Conservation (phyloP, 176 grass and related monocot species). For the Juncus effusus region DNA sequence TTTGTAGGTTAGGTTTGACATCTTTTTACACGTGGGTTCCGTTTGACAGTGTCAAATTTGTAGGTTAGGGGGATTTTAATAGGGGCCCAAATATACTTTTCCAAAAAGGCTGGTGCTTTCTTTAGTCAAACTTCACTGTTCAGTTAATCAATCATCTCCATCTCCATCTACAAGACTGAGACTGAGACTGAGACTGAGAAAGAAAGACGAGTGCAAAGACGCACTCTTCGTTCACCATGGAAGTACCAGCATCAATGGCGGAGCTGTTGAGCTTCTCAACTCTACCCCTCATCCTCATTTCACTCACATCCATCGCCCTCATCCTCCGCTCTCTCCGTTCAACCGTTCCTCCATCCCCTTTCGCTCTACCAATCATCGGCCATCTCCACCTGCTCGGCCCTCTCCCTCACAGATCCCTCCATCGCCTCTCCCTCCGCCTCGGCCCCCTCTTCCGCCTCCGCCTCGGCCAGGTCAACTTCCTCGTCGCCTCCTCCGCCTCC, state of each 20-base stretch:
- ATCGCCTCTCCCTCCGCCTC: constrained; percentile 41
- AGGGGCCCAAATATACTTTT: no score
- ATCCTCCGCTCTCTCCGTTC: constrained; percentile 20
- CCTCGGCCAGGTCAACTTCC: constrained; percentile 49
- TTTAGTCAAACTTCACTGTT: no score
- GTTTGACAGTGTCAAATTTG: no score
- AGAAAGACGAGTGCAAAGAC: no score
- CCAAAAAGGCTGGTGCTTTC: no score
- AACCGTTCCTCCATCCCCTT: constrained; percentile 48
- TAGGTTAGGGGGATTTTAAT: no score
- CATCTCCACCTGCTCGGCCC: constrained; percentile 71
- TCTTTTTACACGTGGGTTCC: no score
- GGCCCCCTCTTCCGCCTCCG: constrained; percentile 55
- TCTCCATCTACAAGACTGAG: no score
- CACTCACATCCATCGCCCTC: constrained; percentile 16
- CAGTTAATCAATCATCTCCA: no score
- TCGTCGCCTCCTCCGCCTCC: constrained; percentile 53
- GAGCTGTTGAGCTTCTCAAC: not conserved
- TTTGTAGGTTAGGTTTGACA: no score
- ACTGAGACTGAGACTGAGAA: no score
- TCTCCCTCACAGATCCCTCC: constrained; percentile 61
- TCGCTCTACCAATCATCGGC: constrained; percentile 63
- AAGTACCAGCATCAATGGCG: not conserved
- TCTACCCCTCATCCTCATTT: constrained; percentile 29
- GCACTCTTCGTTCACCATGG: constrained; percentile 19